Conservation (phyloP, 2,329 filamentous ascomycete species). For the Tolypocladium amazonense region DNA sequence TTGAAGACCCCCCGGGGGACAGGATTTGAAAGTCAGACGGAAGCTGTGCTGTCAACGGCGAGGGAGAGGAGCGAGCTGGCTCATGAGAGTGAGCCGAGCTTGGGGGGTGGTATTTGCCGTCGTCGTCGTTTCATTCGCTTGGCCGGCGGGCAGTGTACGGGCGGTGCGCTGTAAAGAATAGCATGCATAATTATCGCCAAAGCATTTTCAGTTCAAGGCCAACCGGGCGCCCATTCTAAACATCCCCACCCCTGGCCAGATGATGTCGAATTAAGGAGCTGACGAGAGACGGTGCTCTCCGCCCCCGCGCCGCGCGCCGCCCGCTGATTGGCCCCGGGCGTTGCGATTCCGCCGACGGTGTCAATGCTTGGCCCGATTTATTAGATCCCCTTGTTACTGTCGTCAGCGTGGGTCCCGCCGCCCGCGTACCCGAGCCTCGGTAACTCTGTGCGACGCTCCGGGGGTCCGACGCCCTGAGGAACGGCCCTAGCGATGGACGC, state of each 20-base stretch:
- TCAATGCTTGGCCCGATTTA: background rate
- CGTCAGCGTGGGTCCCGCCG: background rate
- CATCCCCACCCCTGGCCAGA: background rate
- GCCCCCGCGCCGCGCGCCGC: background rate
- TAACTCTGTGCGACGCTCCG: background rate
- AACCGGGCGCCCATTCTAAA: too few species aligned
- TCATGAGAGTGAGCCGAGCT: background rate
- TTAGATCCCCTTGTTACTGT: too few species aligned
- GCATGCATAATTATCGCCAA: background rate
- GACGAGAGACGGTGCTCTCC: background rate
- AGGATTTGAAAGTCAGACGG: background rate
- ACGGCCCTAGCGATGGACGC: background rate
- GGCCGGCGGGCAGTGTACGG: background rate
- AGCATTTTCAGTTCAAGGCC: background rate
- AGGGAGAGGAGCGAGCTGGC: background rate
- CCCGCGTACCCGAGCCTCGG: conserved; percentile 1
- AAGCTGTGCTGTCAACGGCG: background rate
- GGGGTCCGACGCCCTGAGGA: background rate
- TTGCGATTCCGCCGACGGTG: background rate
- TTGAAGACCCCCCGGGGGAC: conserved; percentile 22
- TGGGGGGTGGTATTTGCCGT: background rate
- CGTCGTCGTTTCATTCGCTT: background rate
- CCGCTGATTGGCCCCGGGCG: background rate
- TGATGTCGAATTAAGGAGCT: background rate
- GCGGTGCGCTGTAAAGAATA: background rate